A percentile compares a stretch with the other conserved stretches of the same genome.
Conservation (phyloP, 495 filamentous ascomycete species). For the Penicillium odoratum region DNA sequence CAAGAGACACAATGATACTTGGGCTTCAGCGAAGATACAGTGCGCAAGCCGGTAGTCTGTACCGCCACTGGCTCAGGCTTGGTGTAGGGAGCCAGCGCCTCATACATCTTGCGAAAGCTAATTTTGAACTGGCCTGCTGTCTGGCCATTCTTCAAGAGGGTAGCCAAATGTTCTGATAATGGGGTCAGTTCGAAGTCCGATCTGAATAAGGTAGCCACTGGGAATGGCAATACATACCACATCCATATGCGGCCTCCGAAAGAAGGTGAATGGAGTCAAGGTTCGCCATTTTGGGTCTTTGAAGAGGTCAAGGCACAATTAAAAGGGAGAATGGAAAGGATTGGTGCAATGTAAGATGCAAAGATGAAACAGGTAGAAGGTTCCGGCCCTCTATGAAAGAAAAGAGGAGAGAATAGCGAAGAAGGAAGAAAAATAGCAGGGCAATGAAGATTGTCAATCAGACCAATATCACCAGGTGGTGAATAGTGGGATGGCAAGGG, state of each 20-base stretch:
- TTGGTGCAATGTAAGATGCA: constrained; percentile 5
- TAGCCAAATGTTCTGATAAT: constrained; percentile 43
- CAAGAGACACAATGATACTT: constrained; percentile 46
- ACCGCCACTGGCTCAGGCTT: constrained; percentile 26
- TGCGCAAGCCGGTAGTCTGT: constrained; percentile 27
- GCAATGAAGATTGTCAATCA: neutral
- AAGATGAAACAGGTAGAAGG: constrained; percentile 4
- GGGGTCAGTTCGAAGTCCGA: neutral
- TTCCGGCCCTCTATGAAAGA: constrained; percentile 7
- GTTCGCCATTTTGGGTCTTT: constrained; percentile 31
- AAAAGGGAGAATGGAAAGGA: constrained; percentile 1
- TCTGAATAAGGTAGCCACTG: neutral
- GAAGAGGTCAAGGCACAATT: neutral
- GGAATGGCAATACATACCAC: constrained; percentile 35
- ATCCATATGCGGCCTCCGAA: constrained; percentile 47
- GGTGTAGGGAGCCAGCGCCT: constrained; percentile 31
- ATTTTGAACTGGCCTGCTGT: constrained; percentile 41
- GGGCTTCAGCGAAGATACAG: constrained; percentile 36
- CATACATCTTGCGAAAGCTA: constrained; percentile 37
- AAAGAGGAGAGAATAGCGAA: neutral
- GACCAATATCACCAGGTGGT: neutral
- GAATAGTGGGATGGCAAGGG: neutral
- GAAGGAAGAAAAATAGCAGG: constrained; percentile 1
- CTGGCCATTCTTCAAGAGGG: constrained; percentile 30
- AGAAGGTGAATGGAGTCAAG: constrained; percentile 37